Base-by-base conservation (phyloP, 2,329 filamentous ascomycete species). In the Paecilomyces dactylethromorphus region DNA sequence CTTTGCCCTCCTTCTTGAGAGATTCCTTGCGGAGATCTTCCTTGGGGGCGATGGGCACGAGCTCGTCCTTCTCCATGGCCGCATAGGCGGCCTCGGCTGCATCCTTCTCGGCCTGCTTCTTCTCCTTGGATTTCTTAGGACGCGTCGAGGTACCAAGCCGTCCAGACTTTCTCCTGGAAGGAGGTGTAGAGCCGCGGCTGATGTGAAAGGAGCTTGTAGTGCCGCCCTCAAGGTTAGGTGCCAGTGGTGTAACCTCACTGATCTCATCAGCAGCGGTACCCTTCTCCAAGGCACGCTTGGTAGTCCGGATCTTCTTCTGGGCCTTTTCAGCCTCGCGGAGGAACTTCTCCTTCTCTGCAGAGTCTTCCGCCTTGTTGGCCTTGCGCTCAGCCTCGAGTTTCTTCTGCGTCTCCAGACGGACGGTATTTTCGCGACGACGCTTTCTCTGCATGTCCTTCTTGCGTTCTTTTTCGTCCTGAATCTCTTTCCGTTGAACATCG, bases 391-490 rank as follows among this genome's bases (percentile, higher is more conserved):
- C 90, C 64, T 88, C 85, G 3, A 89, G 85, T 63, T 94, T 90
- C 77, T 95, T 94, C 71, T 92, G 88, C 71, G 82, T 81, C 67
- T 97, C 93, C 67, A 95, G 89, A 6, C 92, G 93, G 60, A 95
- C 89, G 3, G 92, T 92, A 81, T 97, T 97, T 73, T 97, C 93
- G 18, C 94, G 89, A 51, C 94, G 88, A 60, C 94, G 86, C 79
- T 97, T 99, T 63, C 94, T 89, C 74, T 99, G 94, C 91, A 99
- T 97, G 71, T 99, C 94, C 79, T 99, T 99, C 81, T 99, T 99
- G 64, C 94, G 91, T 76, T 99, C 94, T 78, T 99, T 99, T 75
- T 99, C 94, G 61, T 93, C 92, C 61, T 89, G 89, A 7, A 97
- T 82, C 73, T 97, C 93, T 64, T 91, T 91, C 62, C 92, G 89